These are phyloP conservation scores for Saprolegnia parasitica DNA, from an alignment of 352 stramenopile genomes.

Conservation along the genomic window DNA sequence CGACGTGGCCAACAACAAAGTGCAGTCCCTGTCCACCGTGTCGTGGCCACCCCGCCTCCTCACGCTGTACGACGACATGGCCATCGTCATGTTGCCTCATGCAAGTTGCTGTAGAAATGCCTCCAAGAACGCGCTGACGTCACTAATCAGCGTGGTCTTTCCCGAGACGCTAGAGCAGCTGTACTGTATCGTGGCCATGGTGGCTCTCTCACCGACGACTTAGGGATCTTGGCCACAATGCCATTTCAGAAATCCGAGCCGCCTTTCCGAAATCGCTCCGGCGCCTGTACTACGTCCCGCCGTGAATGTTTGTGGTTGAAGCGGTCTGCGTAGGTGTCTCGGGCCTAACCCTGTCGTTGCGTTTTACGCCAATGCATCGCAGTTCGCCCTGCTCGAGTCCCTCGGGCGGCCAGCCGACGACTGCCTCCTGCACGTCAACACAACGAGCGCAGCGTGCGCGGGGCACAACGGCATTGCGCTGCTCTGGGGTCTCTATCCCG, in stretches of 20 bases:
- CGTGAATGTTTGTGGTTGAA: not conserved
- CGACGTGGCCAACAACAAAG: no score
- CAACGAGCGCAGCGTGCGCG: slow-evolving; percentile 5
- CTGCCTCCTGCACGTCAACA: not conserved
- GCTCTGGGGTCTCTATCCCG: slow-evolving; percentile 15
- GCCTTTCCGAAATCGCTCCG: slow-evolving; percentile 13
- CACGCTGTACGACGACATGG: not conserved
- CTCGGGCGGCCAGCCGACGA: not conserved
- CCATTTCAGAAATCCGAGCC: slow-evolving; percentile 1
- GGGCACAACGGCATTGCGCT: not conserved
- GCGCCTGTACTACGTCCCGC: slow-evolving; percentile 1
- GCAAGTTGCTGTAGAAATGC: not conserved
- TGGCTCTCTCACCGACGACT: not conserved
- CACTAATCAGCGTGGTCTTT: not conserved
- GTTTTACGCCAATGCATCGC: slow-evolving; percentile 23
- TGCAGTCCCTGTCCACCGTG: not conserved
- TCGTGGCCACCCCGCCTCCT: slow-evolving; percentile 1
- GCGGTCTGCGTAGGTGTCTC: not conserved
- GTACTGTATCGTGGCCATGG: not conserved
- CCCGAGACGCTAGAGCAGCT: slow-evolving; percentile 6
- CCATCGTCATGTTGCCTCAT: not conserved
- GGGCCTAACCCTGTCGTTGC: slow-evolving; percentile 8
- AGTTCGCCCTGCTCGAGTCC: not conserved
- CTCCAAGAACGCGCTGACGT: slow-evolving; percentile 6
- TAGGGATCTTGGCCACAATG: slow-evolving; percentile 19